Base-by-base conservation (phyloP, 2,329 filamentous ascomycete species). In the Blumeria graminis region DNA sequence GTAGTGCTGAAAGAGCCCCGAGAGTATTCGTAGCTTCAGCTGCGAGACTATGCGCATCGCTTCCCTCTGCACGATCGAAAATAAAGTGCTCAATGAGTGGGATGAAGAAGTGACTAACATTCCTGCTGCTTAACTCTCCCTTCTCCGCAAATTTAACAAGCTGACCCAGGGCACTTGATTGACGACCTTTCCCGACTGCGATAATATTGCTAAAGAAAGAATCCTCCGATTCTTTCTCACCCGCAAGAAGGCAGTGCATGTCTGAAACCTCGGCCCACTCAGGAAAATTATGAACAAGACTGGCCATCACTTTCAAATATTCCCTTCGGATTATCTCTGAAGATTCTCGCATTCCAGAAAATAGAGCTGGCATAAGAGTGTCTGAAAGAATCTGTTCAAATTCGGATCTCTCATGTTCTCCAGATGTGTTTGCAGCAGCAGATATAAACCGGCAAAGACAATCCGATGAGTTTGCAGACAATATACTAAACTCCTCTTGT, bases 11-110 rank as follows among this genome's bases (percentile, higher is more conserved):
- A 57, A 98, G 69, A 32, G 76, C 74, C 1, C 85, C 82, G 58
- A 98, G 82, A 0, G 88, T 84, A 9, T 75, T 78, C n/a, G 88
- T 83, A 5, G 90, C 82, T 67, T 95, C 87, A 14, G 88, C 87
- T 54, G 87, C 82, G 56, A 96, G 74, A 54, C 88, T 90, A 62
- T 93, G 84, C 38, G 87, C 88, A 66, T 94, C 87, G 22, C 68
- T 72, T 8, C 75, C 74, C 52, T 87, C 84, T 4, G 77, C 78
- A 58, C 84, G 80, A 58, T 88, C 84, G 65, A 94, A 90, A 28
- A 95, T 82, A 65, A 95, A 96, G 66, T 95, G 89, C 65, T 98
- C 92, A 9, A 96, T 74, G 18, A 98, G 73, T 0, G 92, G 93
- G 43, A 98, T 78, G 65, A 96, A 86, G 64, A 95, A 84, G 16